phyloP scores from a whole-genome alignment of 78 protist genomes.

The Dictyostelium purpureum region DNA sequence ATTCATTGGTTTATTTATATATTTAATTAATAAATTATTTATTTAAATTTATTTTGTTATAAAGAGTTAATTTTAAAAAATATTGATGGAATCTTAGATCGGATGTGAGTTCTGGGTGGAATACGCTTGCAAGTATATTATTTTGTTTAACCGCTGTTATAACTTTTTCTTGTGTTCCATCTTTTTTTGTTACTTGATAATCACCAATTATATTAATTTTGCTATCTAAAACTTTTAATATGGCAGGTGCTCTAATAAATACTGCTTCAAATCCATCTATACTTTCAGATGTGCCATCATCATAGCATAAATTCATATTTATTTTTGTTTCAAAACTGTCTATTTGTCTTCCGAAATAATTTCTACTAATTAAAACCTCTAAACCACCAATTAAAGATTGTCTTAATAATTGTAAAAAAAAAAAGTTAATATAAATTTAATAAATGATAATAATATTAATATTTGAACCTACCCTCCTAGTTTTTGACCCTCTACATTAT shows the following conservation, averaged over 20 bases:
- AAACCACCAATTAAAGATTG: conserved; percentile 85
- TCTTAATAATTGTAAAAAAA: neutral
- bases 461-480: conserved; percentile 54
- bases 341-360: conserved; percentile 90
- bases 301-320: neutral
- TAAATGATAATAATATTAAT: neutral
- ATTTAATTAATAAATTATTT: neutral
- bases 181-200: neutral
- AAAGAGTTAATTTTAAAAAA: conserved; percentile 63
- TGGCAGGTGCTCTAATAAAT: conserved; percentile 77
- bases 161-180: conserved; percentile 1
- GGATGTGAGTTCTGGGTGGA: conserved; percentile 87
- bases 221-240: neutral
- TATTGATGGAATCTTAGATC: conserved; percentile 78
- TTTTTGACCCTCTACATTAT: conserved; percentile 55
- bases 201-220: conserved; percentile 20
- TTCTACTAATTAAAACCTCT: conserved; percentile 64
- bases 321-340: conserved; percentile 72
- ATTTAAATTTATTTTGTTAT: neutral
- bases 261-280: conserved; percentile 29
- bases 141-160: conserved; percentile 41
- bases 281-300: neutral
- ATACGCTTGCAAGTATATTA: conserved; percentile 78
- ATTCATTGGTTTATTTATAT: no score
- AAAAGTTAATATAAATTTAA: neutral